Conservation (phyloP, 345 rosid genomes). For the Triadica sebifera region DNA sequence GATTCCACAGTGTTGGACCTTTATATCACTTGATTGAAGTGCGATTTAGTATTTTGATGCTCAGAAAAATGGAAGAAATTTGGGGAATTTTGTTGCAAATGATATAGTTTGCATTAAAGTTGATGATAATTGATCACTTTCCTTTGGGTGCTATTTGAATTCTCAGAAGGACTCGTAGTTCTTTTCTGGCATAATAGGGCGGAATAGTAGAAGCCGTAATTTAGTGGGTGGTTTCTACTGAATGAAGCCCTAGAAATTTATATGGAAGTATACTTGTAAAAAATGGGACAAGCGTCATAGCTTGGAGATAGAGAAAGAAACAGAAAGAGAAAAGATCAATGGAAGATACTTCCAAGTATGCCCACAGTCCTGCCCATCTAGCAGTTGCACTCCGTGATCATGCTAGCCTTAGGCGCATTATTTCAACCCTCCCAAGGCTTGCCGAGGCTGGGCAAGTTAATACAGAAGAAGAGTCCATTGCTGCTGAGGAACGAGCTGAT, state of each 20-base stretch:
- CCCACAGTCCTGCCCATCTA: slow-evolving; percentile 83
- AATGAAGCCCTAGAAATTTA: slow-evolving; percentile 14
- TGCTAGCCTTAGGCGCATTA: slow-evolving; percentile 57
- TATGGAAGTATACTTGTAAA: not conserved
- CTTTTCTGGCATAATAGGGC: slow-evolving; percentile 13
- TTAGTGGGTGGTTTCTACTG: slow-evolving; percentile 8
- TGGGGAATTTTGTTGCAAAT: slow-evolving; percentile 19
- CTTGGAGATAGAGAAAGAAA: slow-evolving; percentile 15
- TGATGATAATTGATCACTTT: slow-evolving; percentile 19
- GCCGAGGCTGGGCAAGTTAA: slow-evolving; percentile 82
- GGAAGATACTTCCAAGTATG: slow-evolving; percentile 76
- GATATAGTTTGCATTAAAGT: slow-evolving; percentile 17
- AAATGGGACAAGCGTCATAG: slow-evolving; percentile 31
- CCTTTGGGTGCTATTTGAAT: slow-evolving; percentile 16
- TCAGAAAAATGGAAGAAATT: slow-evolving; percentile 7
- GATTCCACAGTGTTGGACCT: slow-evolving; percentile 25
- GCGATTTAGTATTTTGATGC: slow-evolving; percentile 18
- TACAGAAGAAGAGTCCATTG: slow-evolving; percentile 72
- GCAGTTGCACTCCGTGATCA: slow-evolving; percentile 80
- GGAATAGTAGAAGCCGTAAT: slow-evolving; percentile 15
- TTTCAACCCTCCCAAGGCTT: slow-evolving; percentile 65
- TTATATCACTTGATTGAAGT: slow-evolving; percentile 20
- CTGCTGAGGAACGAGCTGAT: slow-evolving; percentile 71
- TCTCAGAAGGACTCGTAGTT: not conserved
- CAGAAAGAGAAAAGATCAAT: slow-evolving; percentile 28